Evolutionary conservation across 2,329 filamentous ascomycete genomes (phyloP), one percentile per base, ranked within the genome.

Genomic region (Nigrospora sphaerica): DNA sequence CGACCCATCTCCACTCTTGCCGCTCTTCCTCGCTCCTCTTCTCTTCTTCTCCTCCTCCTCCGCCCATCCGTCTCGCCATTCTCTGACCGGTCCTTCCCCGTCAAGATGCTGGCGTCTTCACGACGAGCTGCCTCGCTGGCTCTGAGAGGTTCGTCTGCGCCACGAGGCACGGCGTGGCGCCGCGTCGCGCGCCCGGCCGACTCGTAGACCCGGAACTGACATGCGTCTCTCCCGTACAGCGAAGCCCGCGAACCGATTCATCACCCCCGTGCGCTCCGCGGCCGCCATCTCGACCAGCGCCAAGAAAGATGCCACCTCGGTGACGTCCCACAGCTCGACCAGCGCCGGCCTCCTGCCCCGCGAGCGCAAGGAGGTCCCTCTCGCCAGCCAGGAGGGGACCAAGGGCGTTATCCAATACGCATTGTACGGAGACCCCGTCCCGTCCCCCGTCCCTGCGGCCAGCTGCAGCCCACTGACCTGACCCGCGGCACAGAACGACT

Each of bases 351-450:
- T 82, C 62, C 64, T 75, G 70, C 62, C 73, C 69, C 62, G 72
- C 68, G 55, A 72, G 57, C 80, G 82, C 58, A 79, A 78, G 63
- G 85, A 92, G 70, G 86, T 93, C 47, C 83, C 81, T 52, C 74
- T 93, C 49, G 73, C 85, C 53, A 91, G 85, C 66, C 83, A 95
- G 71, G 84, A 89, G 68, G 76, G 76, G 54, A 88, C 85, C 68
- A 88, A 92, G 75, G 83, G 86, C 58, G 80, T 81, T 49, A 74
- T 92, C 60, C 86, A 95, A 82, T 92, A 90, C 67, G 88, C 87
- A 54, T 76, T 95, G 86, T 92, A 86, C 57, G 86, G 80, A 13
- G 13, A 45, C 32, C 7, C 32, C 34, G 33, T 32, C 19, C 33
- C 32, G 42, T 19, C 17, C 39, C 13, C 35, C 17, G 12, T 37